Base-by-base conservation (phyloP, 2,329 filamentous ascomycete species). In the Cercospora sojina region DNA sequence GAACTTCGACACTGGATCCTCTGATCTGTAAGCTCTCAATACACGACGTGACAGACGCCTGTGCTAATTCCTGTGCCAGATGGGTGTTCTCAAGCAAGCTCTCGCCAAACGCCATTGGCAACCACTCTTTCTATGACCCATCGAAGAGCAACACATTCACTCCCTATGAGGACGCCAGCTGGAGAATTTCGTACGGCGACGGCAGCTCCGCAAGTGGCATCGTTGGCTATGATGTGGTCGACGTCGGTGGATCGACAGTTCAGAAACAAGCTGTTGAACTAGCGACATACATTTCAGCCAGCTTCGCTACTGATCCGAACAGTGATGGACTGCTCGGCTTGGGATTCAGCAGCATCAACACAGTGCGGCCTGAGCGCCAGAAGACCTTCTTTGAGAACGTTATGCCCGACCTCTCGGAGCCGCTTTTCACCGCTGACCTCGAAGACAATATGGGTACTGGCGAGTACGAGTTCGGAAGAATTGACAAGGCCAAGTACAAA, bases 311-410 rank as follows among this genome's bases (percentile, higher is more conserved):
- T 35, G 87, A 90, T 73, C 82, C 82, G n/a, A 79, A 82, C 69
- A 88, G 84, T 70, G 88, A 90, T 75, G 90, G 90, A n/a, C 84
- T 92, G 5, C 81, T 92, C 27, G 90, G 90, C 10, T 84, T 91
- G 27, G 89, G 85, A 8, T 91, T 90, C 75, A 85, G 84, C 64
- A 82, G 78, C 43, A 82, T 90, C 76, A 91, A 91, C 78, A 88
- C 86, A 1, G 85, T 91, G 66, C 18, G n/a, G 27, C 31, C 43
- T 25, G 12, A 62, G 25, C 62, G 82, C 69, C 88, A 90, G 71
- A 88, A 88, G 78, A 92, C 90, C 10, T 92, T 91, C 77, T 91
- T 92, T 75, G 88, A 91, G 74, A 92, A 90, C 75, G 80, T 90
- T 70, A 85, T 86, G 77, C 69, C 77, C n/a, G 77, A 80, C 18